These are phyloP conservation scores for Schizosaccharomyces cryophilus DNA, from an alignment of 805 yeast genomes.

Conservation along the genomic window DNA sequence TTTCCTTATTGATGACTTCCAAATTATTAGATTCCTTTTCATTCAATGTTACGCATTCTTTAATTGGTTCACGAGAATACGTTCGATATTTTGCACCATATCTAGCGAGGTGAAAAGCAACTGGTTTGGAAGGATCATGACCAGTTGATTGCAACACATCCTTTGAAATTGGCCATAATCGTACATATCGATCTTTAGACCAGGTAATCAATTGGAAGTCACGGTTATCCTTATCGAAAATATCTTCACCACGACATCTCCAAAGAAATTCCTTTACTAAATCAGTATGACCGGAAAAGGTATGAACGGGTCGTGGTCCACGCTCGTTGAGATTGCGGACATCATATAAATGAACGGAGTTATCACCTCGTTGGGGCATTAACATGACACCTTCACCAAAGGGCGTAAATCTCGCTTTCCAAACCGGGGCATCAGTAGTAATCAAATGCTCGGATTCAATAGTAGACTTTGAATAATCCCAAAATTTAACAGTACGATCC, in stretches of 20 bases:
- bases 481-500: conserved; percentile 58
- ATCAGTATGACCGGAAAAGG: conserved; percentile 60
- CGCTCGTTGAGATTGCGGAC: conserved; percentile 6
- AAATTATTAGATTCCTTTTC: too few species aligned
- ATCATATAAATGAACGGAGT: conserved; percentile 19
- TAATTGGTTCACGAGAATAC: conserved; percentile 27
- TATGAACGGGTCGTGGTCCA: conserved; percentile 25
- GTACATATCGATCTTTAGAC: conserved; percentile 68
- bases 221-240: conserved; percentile 29
- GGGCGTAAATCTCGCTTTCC: conserved; percentile 71
- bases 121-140: conserved; percentile 18
- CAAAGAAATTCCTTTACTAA: conserved; percentile 74
- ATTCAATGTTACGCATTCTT: not conserved
- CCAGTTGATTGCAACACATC: conserved; percentile 19
- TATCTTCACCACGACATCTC: conserved; percentile 36
- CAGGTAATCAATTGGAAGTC: conserved; percentile 85
- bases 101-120: conserved; percentile 19
- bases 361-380: conserved; percentile 78
- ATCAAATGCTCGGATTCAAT: conserved; percentile 32
- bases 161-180: conserved; percentile 51
- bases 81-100: conserved; percentile 22
- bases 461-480: conserved; percentile 32
- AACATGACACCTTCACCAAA: conserved; percentile 73
- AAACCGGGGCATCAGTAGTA: conserved; percentile 57
- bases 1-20: too few species aligned